Evolutionary conservation across 768 basidiomycete genomes (phyloP).

Genomic region (Lyophyllum atratum): DNA sequence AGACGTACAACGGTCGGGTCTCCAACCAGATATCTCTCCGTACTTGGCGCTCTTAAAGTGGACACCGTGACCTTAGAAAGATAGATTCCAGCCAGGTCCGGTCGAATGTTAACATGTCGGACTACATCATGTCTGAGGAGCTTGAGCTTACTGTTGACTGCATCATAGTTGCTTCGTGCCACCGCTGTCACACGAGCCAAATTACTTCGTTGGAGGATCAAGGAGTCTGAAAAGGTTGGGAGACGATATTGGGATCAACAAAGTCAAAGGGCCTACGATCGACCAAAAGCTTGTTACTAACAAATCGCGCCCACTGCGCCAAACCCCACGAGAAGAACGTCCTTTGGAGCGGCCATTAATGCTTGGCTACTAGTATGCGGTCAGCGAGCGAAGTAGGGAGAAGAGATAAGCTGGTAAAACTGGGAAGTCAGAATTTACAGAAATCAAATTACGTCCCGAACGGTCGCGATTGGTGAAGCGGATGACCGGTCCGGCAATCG

Average conservation of each 20-base stretch:
- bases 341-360: constrained; percentile 23
- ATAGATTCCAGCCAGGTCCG: not conserved
- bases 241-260: not conserved
- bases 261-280: not conserved
- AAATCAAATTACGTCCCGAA: no score
- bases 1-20: constrained; percentile 61
- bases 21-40: constrained; percentile 59
- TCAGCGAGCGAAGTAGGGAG: not conserved
- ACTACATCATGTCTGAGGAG: not conserved
- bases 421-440: no score
- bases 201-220: constrained; percentile 57
- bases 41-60: constrained; percentile 60
- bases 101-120: not conserved
- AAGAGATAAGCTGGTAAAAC: not conserved
- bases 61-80: constrained; percentile 50
- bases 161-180: constrained; percentile 68
- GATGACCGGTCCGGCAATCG: not conserved
- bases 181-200: constrained; percentile 69
- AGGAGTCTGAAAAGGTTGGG: constrained; percentile 46
- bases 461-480: no score
- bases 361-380: not conserved
- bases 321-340: constrained; percentile 62
- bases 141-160: constrained; percentile 43
- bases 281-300: no score
- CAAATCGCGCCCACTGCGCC: constrained; percentile 70